Evolutionary conservation across 176 grass and related monocot species (phyloP).

Genomic region (Cocos nucifera): DNA sequence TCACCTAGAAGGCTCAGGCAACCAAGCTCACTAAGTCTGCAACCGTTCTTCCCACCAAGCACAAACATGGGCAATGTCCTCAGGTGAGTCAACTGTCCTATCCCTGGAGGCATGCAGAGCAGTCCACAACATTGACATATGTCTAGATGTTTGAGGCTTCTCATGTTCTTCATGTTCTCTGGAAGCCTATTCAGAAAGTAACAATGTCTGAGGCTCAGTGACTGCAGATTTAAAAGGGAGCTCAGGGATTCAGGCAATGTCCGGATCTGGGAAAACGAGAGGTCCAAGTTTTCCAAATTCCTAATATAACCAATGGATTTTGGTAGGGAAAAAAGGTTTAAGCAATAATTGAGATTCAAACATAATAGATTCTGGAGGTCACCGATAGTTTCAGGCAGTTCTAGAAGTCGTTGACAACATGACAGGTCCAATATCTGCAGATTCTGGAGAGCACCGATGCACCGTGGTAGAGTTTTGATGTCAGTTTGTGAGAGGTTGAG

Average conservation of each 20-base stretch:
- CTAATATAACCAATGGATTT: too few species aligned
- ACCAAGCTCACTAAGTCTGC: not conserved
- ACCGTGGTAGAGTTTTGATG: too few species aligned
- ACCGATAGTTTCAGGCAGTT: constrained; percentile 2
- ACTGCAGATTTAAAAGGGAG: not conserved
- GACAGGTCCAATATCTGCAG: too few species aligned
- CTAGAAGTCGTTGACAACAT: too few species aligned
- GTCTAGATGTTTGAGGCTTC: constrained; percentile 2
- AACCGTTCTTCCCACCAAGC: too few species aligned
- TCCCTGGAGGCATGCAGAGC: too few species aligned
- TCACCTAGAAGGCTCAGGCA: not conserved
- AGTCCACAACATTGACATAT: not conserved
- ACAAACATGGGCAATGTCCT: too few species aligned
- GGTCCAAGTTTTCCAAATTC: not conserved
- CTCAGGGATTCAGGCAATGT: not conserved
- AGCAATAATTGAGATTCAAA: not conserved
- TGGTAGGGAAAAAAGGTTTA: not conserved
- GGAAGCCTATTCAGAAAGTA: not conserved
- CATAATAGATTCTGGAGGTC: not conserved
- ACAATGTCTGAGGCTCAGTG: not conserved
- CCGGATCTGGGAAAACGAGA: not conserved
- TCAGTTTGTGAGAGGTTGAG: too few species aligned
- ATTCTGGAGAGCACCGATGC: too few species aligned
- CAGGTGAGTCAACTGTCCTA: too few species aligned
- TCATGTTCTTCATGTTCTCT: not conserved